Evolutionary conservation across 2,329 filamentous ascomycete species (phyloP), one percentile per base, ranked within the genome.

Genomic region (Fusarium cyanostomum): DNA sequence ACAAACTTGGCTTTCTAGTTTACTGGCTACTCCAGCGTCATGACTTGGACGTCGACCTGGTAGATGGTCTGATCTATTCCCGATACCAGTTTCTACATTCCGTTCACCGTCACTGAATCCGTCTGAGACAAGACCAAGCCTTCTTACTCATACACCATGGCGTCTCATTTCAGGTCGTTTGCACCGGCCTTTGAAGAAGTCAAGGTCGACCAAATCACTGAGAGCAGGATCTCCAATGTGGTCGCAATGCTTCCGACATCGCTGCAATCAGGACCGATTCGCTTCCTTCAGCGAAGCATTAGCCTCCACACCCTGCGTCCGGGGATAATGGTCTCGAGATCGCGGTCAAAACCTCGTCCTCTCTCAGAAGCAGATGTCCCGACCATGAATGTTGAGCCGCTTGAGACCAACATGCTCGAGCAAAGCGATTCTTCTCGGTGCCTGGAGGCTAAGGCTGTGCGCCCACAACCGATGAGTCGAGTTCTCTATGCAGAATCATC

Each of bases 211-310:
- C 71, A 73, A 38, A 70, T 71, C 46, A 72, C 69, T n/a, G 68
- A 73, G 50, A 73, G 73, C 46, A 71, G 73, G 46, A 74, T 80
- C 41, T 83, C 82, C 18, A 80, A 81, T 57, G 76, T 87, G 13
- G 84, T 83, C 71, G 78, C 80, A 7, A 79, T 87, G 55, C 79
- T 87, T 8, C 84, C 85, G 5, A 75, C 78, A 2, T 77, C 83
- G 5, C 75, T 88, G 6, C 81, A 83, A 67, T 81, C 78, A 18
- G 81, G 82, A 4, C 79, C 78, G 7, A 75, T 87, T 8, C 79
- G 80, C 27, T 85, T 82, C 6, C 73, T 87, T 38, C 76, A 78
- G 28, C 74, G 74, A 45, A 79, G 77, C 10, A 75, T 77, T 38
- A 79, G 73, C 51, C 67, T 77, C 7, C 64, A 73, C 21, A 70